Evolutionary conservation across 2,329 filamentous ascomycete species (phyloP).

Genomic region (Calonectria pseudoreteaudii): DNA sequence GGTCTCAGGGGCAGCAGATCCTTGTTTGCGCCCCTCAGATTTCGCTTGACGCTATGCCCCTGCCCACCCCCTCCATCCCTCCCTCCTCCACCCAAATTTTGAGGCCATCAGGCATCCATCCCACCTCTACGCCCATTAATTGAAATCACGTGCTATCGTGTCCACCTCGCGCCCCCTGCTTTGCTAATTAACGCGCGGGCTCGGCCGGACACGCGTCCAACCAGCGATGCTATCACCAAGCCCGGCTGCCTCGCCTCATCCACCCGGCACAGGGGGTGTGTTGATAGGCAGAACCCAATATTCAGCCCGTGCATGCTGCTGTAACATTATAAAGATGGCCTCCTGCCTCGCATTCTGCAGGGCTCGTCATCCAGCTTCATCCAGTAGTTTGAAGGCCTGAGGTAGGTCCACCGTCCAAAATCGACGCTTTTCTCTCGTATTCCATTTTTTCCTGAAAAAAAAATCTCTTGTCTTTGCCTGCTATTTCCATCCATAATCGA

Average conservation of each 20-base stretch:
- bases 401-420: conserved; percentile 45
- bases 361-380: conserved; percentile 27
- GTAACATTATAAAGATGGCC: conserved; percentile 42
- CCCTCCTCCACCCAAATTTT: background rate
- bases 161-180: conserved; percentile 12
- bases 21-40: conserved; percentile 15
- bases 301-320: conserved; percentile 38
- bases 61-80: background rate
- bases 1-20: conserved; percentile 9
- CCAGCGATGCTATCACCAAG: conserved; percentile 37
- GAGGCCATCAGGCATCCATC: background rate
- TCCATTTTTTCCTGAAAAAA: conserved; percentile 21
- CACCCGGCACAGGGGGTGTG: conserved; percentile 31
- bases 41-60: conserved; percentile 8
- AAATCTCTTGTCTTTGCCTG: conserved; percentile 12
- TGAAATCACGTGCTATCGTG: conserved; percentile 36
- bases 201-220: conserved; percentile 28
- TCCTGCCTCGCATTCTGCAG: conserved; percentile 24
- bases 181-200: conserved; percentile 27
- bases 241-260: conserved; percentile 37
- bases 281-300: conserved; percentile 36
- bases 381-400: conserved; percentile 41
- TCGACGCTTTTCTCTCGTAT: conserved; percentile 29
- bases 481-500: conserved; percentile 22
- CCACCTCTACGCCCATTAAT: background rate